Evolutionary conservation across 805 yeast genomes (phyloP), one percentile per base, ranked within the genome.

Genomic region (Myxozyma melibiosi): DNA sequence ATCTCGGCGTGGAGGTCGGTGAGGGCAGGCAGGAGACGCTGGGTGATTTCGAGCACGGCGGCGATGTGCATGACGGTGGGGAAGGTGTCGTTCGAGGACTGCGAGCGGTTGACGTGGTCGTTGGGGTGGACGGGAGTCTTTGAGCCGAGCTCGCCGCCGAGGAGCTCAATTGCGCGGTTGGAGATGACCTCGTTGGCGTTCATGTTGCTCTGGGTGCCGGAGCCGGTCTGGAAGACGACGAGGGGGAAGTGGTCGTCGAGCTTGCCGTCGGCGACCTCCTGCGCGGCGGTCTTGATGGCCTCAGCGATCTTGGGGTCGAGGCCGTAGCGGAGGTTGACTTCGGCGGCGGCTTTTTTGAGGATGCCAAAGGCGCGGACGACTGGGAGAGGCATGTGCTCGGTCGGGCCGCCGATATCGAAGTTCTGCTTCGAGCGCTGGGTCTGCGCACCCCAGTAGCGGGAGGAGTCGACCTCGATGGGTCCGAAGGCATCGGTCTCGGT

Each of bases 21-120:
- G 71, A 94, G 80, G 70, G 90, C 88, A 16, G 99, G 99, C 51
- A 92, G 66, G 73, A 94, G 80, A 40, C 79, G 78, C 71, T 81
- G 69, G 53, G 85, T 77, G 76, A 92, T 88, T 78, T 92, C 96
- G 41, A 87, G 82, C 63, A 91, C 97, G 18, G 98, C 97, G 55
- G 99, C 97, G 76, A 94, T 92, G 79, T 94, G 99, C 99, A 94
- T 94, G 55, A 92, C 99, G 35, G 99, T 91, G 66, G 99, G 99
- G 88, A 94, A 94, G 53, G 98, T 94, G 77, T 94, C 99, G 74
- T 94, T 94, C 45, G 97, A 90, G n/a, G 96, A 89, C 78, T 94
- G 98, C 18, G 97, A 88, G 89, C 90, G 91, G 81, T 94, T 94
- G 69, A 91, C 95, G 77, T 94, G 98, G 76, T 94, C 98, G 77